These are phyloP conservation scores for Fusarium abutilonis DNA, from an alignment of 2,329 filamentous ascomycete species.

Conservation along the genomic window DNA sequence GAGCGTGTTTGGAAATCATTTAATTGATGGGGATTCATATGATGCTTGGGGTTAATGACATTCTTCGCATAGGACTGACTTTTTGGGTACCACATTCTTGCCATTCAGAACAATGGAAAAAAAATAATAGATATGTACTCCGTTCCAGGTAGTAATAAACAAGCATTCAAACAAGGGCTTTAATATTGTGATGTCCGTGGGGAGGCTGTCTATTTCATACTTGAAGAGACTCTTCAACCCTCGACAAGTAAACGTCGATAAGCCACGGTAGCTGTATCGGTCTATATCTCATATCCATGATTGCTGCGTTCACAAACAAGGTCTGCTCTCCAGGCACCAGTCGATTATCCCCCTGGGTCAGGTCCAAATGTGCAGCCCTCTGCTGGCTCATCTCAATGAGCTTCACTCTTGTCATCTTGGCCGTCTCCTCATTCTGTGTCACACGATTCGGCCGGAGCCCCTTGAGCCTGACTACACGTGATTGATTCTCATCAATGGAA, in stretches of 20 bases:
- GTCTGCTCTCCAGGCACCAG: conserved; percentile 59
- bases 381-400: conserved; percentile 41
- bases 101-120: conserved; percentile 21
- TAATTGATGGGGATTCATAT: conserved; percentile 3
- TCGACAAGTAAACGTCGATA: conserved; percentile 58
- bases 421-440: conserved; percentile 29
- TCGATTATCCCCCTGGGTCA: conserved; percentile 47
- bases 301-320: conserved; percentile 68
- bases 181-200: background rate
- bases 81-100: conserved; percentile 8
- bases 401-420: conserved; percentile 22
- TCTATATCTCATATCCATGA: conserved; percentile 57
- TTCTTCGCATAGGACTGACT: conserved; percentile 4
- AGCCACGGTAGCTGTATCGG: conserved; percentile 63
- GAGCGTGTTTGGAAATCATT: conserved; percentile 2
- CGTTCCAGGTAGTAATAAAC: conserved; percentile 18
- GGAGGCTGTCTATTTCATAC: background rate
- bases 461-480: conserved; percentile 50
- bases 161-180: conserved; percentile 7
- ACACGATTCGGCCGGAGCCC: conserved; percentile 38
- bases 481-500: conserved; percentile 56
- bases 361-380: conserved; percentile 52
- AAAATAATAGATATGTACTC: conserved; percentile 27
- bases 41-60: conserved; percentile 4
- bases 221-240: background rate